Base-by-base conservation (phyloP, 2,329 filamentous ascomycete genomes). In the Diaporthe destruens region DNA sequence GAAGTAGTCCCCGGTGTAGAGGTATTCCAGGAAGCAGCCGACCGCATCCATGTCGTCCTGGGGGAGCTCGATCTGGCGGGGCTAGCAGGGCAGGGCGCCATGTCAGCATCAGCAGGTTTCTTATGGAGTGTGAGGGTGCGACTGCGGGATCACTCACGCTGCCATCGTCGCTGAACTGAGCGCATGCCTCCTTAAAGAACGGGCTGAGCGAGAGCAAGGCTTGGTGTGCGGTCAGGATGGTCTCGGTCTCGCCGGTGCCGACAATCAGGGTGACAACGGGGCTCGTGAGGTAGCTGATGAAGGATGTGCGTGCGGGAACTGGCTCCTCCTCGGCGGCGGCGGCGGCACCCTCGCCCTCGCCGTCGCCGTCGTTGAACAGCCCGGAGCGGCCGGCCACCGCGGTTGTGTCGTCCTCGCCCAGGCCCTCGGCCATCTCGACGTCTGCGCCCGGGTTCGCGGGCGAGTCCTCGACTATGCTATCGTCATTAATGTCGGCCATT, bases 1-100 rank as follows among this genome's bases (percentile, higher is more conserved):
- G 84, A 96, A 97, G 87, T 98, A 96, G 83, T 97, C 93, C 80
- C 89, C 89, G 1, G 93, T 95, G 83, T 97, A 97, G 68, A 96
- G 90, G 81, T 90, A 97, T 81, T 96, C 93, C 77, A 96, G 88
- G 77, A 95, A 94, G 80, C 91, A 94, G 74, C 92, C 91, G 71
- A 94, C 91, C 29, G 93, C 91, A 75, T 94, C 91, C 57, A 93
- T 82, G 77, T 94, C 88, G 77, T 94, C 92, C 75, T 87, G 83
- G 2, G 86, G 79, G 32, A 97, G 91, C 72, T 92, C 84, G 74
- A 98, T 91, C 72, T 90, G 87, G 71, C 92, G 92, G 76, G 88
- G 88, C 88, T 88, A 75, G 34, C 8, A 47, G 73, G 6, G 16
- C n/a, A 11, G 39, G 6, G 6, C 1, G 23, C 8, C 6, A 6